Evolutionary conservation across 192 early-diverging fungal genomes (phyloP).

Genomic region (Gaertneriomyces sp.): DNA sequence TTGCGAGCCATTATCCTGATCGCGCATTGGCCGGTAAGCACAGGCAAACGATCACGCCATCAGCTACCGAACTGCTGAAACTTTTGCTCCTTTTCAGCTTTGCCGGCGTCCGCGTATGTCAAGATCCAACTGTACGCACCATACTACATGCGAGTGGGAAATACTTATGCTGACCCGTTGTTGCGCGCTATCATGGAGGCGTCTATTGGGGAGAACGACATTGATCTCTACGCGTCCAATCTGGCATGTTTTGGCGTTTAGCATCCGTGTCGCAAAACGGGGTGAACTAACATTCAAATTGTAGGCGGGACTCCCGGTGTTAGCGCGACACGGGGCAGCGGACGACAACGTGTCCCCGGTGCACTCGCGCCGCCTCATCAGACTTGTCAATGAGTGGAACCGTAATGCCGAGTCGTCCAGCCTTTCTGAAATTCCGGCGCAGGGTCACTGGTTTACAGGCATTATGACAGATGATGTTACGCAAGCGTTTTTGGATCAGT

Average conservation of each 20-base stretch:
- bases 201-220: constrained; percentile 70
- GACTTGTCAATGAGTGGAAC: constrained; percentile 63
- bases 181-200: constrained; percentile 64
- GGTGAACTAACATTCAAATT: neutral
- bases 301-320: constrained; percentile 62
- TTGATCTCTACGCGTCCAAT: constrained; percentile 68
- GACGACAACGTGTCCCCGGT: constrained; percentile 77
- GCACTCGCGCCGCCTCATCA: constrained; percentile 57
- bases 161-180: constrained; percentile 60
- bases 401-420: constrained; percentile 49
- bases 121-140: constrained; percentile 75
- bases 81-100: constrained; percentile 33
- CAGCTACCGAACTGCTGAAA: neutral
- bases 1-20: constrained; percentile 68
- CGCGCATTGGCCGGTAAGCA: constrained; percentile 57
- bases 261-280: neutral
- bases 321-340: constrained; percentile 55
- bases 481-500: constrained; percentile 45
- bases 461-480: constrained; percentile 53
- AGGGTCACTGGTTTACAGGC: constrained; percentile 68
- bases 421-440: constrained; percentile 55
- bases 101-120: constrained; percentile 68
- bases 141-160: constrained; percentile 58
- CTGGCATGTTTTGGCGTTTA: constrained; percentile 41
- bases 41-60: neutral